Conservation (phyloP, 225 moss, liverwort and hornwort genomes). For the Pseudisothecium myosuroides region DNA sequence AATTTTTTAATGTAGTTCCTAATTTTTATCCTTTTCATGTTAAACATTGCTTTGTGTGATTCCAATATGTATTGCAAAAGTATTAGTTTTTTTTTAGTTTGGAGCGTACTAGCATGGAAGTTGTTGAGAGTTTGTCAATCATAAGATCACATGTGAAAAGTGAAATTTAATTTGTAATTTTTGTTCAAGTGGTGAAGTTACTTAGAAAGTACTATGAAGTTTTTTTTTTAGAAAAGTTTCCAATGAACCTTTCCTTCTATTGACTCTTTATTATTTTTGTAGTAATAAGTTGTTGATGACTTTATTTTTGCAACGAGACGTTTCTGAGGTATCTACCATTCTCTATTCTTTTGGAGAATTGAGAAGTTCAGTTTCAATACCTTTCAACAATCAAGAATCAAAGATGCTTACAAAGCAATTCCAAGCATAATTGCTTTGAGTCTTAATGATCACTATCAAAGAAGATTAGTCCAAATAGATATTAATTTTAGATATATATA, state of each 20-base stretch:
- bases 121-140: not conserved
- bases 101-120: not conserved
- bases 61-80: not conserved
- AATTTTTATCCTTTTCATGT: not conserved
- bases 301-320: not conserved
- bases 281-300: not conserved
- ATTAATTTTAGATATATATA: too few species aligned
- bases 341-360: not conserved
- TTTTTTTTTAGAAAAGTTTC: not conserved
- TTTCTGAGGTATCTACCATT: not conserved
- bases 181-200: not conserved
- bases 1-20: not conserved
- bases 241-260: not conserved
- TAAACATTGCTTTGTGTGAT: not conserved
- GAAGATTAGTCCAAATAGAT: not conserved
- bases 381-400: not conserved
- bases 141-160: not conserved
- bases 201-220: not conserved
- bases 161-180: not conserved
- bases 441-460: not conserved
- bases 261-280: too few species aligned
- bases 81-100: not conserved
- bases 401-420: not conserved
- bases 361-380: not conserved
- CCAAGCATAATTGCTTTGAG: not conserved